phyloP scores from a whole-genome alignment of 1,139 yeast species.

The Saccharomycopsis crataegensis region DNA sequence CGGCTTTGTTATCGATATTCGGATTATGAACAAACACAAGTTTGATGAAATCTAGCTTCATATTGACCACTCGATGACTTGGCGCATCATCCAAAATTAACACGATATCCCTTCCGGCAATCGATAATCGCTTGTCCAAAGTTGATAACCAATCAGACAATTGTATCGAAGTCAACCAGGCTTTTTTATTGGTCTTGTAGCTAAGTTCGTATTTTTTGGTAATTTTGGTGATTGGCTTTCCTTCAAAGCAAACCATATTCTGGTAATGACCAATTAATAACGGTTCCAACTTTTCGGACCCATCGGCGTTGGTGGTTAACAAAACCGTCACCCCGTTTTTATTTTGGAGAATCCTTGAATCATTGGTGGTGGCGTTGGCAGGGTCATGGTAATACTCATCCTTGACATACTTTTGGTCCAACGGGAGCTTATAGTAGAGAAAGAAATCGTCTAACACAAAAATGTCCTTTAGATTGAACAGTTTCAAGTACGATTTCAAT shows the following conservation, averaged over 20 bases:
- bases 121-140: constrained; percentile 47
- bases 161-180: constrained; percentile 60
- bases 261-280: constrained; percentile 56
- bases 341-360: constrained; percentile 23
- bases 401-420: constrained; percentile 48
- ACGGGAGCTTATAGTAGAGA: constrained; percentile 51
- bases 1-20: not conserved
- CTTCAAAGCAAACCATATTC: constrained; percentile 41
- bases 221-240: constrained; percentile 37
- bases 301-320: constrained; percentile 58
- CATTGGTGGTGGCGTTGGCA: no score
- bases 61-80: constrained; percentile 52
- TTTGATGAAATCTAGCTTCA: constrained; percentile 46
- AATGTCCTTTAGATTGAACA: constrained; percentile 44
- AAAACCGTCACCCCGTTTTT: constrained; percentile 43
- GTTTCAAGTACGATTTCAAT: constrained; percentile 32
- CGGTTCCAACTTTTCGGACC: constrained; percentile 55
- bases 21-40: constrained; percentile 28
- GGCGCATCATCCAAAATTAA: constrained; percentile 56
- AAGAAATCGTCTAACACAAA: constrained; percentile 58
- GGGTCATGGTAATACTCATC: constrained; percentile 34
- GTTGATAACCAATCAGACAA: constrained; percentile 56
- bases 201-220: constrained; percentile 45
- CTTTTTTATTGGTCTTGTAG: constrained; percentile 54
- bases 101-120: constrained; percentile 42